Evolutionary conservation across 495 filamentous ascomycete genomes (phyloP), one percentile per base, ranked within the genome.

Genomic region (Neohortaea acidophila): DNA sequence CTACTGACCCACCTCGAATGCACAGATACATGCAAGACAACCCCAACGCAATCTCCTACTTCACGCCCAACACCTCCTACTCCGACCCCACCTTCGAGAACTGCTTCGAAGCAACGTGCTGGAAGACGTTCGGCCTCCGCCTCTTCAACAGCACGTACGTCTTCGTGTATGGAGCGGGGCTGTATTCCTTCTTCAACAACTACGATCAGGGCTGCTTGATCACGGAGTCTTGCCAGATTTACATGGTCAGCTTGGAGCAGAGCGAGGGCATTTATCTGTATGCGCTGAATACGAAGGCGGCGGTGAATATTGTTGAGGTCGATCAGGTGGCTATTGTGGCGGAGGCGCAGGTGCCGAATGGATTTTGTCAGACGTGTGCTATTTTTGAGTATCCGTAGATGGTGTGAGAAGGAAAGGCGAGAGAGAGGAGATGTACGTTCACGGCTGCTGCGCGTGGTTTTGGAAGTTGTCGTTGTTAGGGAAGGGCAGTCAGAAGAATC

Each of bases 111-210:
- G 17, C 9, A 14, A 64, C 59, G n/a, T 87, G 81, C 61, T 70
- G 70, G 49, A 85, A 92, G 55, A 64, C 87, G 7, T 86, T 78
- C 79, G 87, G 83, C 51, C 69, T 96, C 39, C 80, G 84, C 14
- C 68, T 93, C 32, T 30, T 39, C 25, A 36, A 56, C 41, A 47
- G 40, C 14, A 25, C 39, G 21, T 33, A 51, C 38, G 44, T 61
- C 14, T 49, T 39, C 39, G 51, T 51, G 21, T 59, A 57, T 51
- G 60, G 54, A 26, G 29, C 27, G 8, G 52, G 48, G 0, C 50
- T 73, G 21, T 74, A 74, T 54, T 63, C 56, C 19, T 74, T 75
- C 62, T 75, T 73, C 50, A 49, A 63, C 41, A 69, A 73, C 55
- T 69, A 72, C 50, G 67, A 57, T 17, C 84, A 93, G 57, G 65